phyloP scores from a whole-genome alignment of 441 rosid species.

The Rhodomyrtus psidioides region DNA sequence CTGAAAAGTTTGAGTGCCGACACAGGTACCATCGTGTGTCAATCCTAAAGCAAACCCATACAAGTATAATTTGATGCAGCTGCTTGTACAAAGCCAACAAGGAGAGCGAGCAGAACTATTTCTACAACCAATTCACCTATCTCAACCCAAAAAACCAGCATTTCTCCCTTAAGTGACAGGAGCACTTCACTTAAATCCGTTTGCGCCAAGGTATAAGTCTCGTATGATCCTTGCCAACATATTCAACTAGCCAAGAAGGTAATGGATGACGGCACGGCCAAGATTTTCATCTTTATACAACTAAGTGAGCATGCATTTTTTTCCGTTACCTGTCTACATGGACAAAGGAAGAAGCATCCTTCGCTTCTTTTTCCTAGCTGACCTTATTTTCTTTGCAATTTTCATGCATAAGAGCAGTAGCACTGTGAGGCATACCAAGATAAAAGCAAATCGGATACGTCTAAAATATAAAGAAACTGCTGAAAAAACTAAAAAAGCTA shows the following conservation, averaged over 20 bases:
- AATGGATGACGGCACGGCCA: neutral
- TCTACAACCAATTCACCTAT: neutral
- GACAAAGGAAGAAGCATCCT: slow-evolving; percentile 99
- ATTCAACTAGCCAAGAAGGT: neutral
- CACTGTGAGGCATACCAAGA: slow-evolving; percentile 58
- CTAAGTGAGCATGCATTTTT: neutral
- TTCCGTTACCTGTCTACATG: slow-evolving; percentile 32
- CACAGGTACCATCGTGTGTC: neutral
- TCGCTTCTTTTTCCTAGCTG: slow-evolving; percentile 79
- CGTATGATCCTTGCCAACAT: neutral
- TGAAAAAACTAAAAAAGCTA: slow-evolving; percentile 85
- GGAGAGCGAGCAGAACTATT: neutral
- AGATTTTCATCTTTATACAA: neutral
- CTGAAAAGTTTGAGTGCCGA: neutral
- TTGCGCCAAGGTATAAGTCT: neutral
- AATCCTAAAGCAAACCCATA: neutral
- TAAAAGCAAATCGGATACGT: slow-evolving; percentile 56
- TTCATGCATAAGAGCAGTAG: slow-evolving; percentile 78
- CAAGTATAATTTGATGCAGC: neutral
- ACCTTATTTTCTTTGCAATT: slow-evolving; percentile 67
- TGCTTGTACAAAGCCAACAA: neutral
- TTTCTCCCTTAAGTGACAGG: neutral
- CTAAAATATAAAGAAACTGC: slow-evolving; percentile 86
- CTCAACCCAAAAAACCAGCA: neutral
- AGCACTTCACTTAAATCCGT: neutral